These are phyloP conservation scores for Aspergillus funiculosus DNA, from an alignment of 495 filamentous ascomycete species.

Conservation along the genomic window DNA sequence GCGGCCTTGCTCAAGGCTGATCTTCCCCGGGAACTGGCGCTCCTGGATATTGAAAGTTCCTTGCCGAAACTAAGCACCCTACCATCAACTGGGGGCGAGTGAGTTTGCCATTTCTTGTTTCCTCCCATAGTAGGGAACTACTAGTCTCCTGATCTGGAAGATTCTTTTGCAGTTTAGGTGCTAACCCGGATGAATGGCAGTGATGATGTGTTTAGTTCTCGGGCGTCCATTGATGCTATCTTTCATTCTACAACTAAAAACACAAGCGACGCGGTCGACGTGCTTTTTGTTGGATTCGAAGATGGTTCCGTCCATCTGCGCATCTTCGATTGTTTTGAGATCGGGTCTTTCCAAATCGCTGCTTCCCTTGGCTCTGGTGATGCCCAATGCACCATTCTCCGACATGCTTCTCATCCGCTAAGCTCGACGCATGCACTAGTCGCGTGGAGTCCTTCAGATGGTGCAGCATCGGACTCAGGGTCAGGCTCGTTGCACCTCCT, in stretches of 20 bases:
- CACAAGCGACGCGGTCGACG: conserved; percentile 68
- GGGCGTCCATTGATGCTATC: conserved; percentile 63
- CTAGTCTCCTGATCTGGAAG: too few relatives aligned
- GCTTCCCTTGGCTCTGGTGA: conserved; percentile 11
- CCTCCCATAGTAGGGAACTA: too few relatives aligned
- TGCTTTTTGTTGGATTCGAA: conserved; percentile 71
- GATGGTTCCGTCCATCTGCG: conserved; percentile 75
- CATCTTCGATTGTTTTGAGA: conserved; percentile 85
- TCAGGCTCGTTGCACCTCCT: conserved; percentile 51
- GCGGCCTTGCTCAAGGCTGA: conserved; percentile 46
- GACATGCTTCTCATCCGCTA: conserved; percentile 66
- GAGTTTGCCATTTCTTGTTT: conserved; percentile 18
- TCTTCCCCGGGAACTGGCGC: conserved; percentile 70
- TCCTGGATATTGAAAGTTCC: conserved; percentile 72
- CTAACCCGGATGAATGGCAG: conserved; percentile 31
- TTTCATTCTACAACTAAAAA: conserved; percentile 57
- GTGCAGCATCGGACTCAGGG: conserved; percentile 11
- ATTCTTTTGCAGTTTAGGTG: background rate
- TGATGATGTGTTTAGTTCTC: conserved; percentile 66
- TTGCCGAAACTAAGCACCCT: conserved; percentile 74
- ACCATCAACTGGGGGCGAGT: conserved; percentile 47
- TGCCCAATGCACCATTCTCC: conserved; percentile 26
- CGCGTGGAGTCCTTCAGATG: conserved; percentile 53
- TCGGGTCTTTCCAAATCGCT: conserved; percentile 58
- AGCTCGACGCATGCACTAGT: conserved; percentile 73